Conservation (phyloP, 768 basidiomycete genomes). For the Kwoniella shandongensis region DNA sequence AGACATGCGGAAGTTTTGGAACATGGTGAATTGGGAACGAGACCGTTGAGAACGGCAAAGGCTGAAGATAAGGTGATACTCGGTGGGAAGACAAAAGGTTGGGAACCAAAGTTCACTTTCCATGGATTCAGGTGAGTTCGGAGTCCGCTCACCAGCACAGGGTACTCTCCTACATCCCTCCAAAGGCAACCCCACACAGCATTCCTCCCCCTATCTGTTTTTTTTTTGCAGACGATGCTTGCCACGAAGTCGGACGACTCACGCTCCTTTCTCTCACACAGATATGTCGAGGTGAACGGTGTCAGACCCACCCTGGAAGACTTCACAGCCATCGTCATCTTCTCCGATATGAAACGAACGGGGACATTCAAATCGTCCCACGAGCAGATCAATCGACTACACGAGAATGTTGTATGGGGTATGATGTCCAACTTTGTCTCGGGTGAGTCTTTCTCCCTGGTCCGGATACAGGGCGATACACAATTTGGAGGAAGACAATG, state of each 20-base stretch:
- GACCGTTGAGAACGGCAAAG: slow-evolving; percentile 42
- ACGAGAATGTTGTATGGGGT: slow-evolving; percentile 42
- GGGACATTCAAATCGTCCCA: slow-evolving; percentile 43
- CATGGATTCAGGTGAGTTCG: slow-evolving; percentile 43
- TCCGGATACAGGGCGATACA: too few relatives aligned
- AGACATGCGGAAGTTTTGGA: slow-evolving; percentile 49
- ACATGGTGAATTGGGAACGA: slow-evolving; percentile 43
- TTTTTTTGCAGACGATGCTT: too few relatives aligned
- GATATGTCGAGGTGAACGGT: slow-evolving; percentile 41
- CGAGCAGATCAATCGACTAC: slow-evolving; percentile 32
- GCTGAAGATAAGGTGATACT: slow-evolving; percentile 26
- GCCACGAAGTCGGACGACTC: background rate
- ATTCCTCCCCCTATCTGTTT: too few relatives aligned
- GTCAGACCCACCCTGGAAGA: slow-evolving; percentile 6
- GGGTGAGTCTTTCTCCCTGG: too few relatives aligned
- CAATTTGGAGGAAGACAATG: too few relatives aligned
- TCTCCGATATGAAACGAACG: slow-evolving; percentile 36
- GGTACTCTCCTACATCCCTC: background rate
- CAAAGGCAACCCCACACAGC: too few relatives aligned
- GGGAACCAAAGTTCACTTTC: slow-evolving; percentile 50
- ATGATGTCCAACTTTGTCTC: slow-evolving; percentile 41
- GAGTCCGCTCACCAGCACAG: too few relatives aligned
- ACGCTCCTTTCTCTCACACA: background rate
- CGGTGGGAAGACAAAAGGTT: slow-evolving; percentile 31
- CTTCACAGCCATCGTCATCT: slow-evolving; percentile 35